Conservation (phyloP, 805 yeast genomes). For the Suhomyces tanzawaensis region DNA sequence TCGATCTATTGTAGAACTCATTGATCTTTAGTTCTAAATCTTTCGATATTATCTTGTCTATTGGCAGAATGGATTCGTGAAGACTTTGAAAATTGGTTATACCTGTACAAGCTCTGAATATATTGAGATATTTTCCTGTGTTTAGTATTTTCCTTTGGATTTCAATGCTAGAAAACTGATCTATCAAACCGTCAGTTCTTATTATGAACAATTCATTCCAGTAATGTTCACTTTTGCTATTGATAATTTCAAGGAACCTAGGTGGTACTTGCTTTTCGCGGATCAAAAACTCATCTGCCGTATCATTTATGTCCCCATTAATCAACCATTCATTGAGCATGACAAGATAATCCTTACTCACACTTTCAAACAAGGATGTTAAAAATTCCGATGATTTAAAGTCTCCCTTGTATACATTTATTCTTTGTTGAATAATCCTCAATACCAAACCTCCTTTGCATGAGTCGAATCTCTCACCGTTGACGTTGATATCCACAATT, state of each 20-base stretch:
- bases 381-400: slow-evolving; percentile 51
- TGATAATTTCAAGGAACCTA: slow-evolving; percentile 22
- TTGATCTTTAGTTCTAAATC: slow-evolving; percentile 56
- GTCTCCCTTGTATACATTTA: slow-evolving; percentile 66
- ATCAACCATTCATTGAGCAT: slow-evolving; percentile 81
- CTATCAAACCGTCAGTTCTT: slow-evolving; percentile 70
- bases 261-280: slow-evolving; percentile 37
- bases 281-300: slow-evolving; percentile 80
- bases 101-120: slow-evolving; percentile 60
- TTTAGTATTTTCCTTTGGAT: slow-evolving; percentile 64
- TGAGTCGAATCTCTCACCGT: slow-evolving; percentile 45
- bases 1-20: slow-evolving; percentile 66
- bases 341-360: slow-evolving; percentile 59
- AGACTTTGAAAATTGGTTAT: slow-evolving; percentile 34
- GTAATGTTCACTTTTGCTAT: slow-evolving; percentile 51
- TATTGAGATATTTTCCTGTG: slow-evolving; percentile 83
- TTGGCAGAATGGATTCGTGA: slow-evolving; percentile 25
- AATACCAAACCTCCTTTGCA: slow-evolving; percentile 81
- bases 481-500: slow-evolving; percentile 49
- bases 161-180: slow-evolving; percentile 53
- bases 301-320: slow-evolving; percentile 72
- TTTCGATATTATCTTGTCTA: slow-evolving; percentile 32
- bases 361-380: slow-evolving; percentile 48
- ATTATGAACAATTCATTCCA: slow-evolving; percentile 77
- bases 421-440: slow-evolving; percentile 55